Conservation (phyloP, 306 rosid species). For the Cucurbita maxima region DNA sequence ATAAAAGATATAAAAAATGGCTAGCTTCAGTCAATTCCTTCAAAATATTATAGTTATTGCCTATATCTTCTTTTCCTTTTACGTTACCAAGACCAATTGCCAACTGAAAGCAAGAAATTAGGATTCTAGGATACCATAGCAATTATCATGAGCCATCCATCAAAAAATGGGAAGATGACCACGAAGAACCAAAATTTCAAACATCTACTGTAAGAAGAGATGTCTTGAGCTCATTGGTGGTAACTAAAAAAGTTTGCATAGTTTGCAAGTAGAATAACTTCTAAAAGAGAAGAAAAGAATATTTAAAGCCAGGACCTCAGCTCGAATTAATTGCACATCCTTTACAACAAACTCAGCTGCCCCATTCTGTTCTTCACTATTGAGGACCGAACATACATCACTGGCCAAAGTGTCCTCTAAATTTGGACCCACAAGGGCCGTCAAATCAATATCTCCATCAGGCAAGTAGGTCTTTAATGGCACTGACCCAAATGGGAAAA, state of each 20-base stretch:
- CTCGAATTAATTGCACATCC: conserved; percentile 80
- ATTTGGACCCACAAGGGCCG: conserved; percentile 36
- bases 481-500: conserved; percentile 80
- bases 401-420: conserved; percentile 46
- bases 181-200: neutral
- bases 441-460: conserved; percentile 91
- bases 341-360: conserved; percentile 60
- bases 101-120: neutral
- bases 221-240: neutral
- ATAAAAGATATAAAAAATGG: neutral
- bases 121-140: neutral
- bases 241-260: neutral
- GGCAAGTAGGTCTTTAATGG: conserved; percentile 86
- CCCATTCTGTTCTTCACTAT: conserved; percentile 50
- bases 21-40: neutral
- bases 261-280: neutral
- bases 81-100: neutral
- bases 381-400: conserved; percentile 46
- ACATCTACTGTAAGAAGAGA: neutral
- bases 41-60: too few species aligned
- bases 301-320: conserved; percentile 55
- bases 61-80: neutral
- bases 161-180: neutral
- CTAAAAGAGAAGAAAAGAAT: neutral
- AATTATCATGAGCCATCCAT: neutral